phyloP scores from a whole-genome alignment of 345 rosid species.

The Bruguiera gymnorhiza region DNA sequence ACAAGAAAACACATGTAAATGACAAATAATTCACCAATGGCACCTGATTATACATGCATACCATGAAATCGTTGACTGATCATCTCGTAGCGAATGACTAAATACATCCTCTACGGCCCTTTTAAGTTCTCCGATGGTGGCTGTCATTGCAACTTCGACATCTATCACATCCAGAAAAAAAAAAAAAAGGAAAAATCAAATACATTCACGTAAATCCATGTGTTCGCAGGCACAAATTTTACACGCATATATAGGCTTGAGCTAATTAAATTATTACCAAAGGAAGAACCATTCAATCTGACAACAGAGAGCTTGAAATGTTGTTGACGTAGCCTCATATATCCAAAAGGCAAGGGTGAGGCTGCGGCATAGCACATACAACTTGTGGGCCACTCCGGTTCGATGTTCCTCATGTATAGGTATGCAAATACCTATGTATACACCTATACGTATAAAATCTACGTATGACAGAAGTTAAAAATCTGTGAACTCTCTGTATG shows the following conservation, averaged over 20 bases:
- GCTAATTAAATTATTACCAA: neutral
- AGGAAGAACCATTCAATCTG: conserved; percentile 9
- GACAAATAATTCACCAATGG: neutral
- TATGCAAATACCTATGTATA: neutral
- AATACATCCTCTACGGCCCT: neutral
- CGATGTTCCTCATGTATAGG: neutral
- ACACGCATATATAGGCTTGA: neutral
- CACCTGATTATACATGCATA: neutral
- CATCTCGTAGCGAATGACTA: neutral
- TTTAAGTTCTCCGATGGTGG: neutral
- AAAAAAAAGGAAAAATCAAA: neutral
- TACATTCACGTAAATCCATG: no score
- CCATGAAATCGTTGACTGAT: neutral
- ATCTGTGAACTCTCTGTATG: no score
- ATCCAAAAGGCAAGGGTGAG: neutral
- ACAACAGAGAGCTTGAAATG: neutral
- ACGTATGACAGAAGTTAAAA: neutral
- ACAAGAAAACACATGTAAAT: no score
- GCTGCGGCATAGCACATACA: neutral
- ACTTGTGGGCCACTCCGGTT: neutral
- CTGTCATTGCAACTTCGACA: neutral
- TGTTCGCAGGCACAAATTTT: no score
- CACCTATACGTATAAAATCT: neutral
- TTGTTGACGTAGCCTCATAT: conserved; percentile 7
- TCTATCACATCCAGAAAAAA: neutral